Percentiles rank a stretch among this genome's conserved stretches.
Conservation (phyloP, 148 eudicot species). For the Bassia scoparia region DNA sequence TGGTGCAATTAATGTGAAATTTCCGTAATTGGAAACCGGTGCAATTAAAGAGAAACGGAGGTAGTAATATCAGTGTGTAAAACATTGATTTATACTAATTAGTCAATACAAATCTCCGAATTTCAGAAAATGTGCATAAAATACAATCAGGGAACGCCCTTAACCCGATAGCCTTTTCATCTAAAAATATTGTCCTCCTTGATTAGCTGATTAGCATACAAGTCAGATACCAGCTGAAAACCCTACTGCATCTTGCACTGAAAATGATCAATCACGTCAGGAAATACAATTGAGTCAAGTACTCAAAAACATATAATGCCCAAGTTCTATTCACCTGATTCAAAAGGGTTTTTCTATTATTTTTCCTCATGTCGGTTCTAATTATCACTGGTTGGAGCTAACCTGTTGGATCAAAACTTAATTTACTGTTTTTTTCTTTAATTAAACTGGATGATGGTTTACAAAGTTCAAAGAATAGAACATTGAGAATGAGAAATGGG, state of each 20-base stretch:
- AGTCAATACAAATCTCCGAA: conserved; percentile 8
- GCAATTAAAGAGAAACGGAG: too few relatives aligned
- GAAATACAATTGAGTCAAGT: too few relatives aligned
- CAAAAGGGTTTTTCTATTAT: too few relatives aligned
- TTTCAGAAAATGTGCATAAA: conserved; percentile 18
- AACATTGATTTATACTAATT: conserved; percentile 11
- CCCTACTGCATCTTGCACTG: conserved; percentile 26
- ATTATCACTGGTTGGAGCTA: too few relatives aligned
- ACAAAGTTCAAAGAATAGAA: not conserved
- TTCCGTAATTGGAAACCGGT: too few relatives aligned
- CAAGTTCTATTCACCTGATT: too few relatives aligned
- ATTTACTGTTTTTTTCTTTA: too few relatives aligned
- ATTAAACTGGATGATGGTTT: too few relatives aligned
- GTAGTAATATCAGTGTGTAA: conserved; percentile 24
- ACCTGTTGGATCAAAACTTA: too few relatives aligned
- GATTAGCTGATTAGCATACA: conserved; percentile 37
- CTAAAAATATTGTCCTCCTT: conserved; percentile 26
- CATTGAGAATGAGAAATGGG: not conserved
- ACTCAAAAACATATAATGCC: too few relatives aligned
- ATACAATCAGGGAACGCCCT: conserved; percentile 19
- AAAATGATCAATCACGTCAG: not conserved
- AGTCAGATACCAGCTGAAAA: conserved; percentile 23
- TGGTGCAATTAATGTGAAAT: too few relatives aligned
- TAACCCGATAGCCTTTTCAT: conserved; percentile 17
- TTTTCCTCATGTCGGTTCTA: too few relatives aligned